These are phyloP conservation scores for Dichotomocladium elegans DNA, from an alignment of 371 early-diverging fungal genomes.

Conservation along the genomic window DNA sequence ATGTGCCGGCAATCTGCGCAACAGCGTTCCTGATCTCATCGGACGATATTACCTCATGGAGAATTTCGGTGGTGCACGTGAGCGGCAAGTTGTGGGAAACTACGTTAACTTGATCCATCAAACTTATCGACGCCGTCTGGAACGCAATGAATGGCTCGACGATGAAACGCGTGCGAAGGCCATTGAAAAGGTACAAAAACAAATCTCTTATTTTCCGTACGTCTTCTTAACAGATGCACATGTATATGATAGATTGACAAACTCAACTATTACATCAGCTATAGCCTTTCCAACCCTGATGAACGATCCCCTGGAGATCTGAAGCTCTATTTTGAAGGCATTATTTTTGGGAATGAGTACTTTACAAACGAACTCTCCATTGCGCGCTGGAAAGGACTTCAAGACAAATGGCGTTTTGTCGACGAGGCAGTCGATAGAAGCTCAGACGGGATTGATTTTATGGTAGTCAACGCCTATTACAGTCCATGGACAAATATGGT, in stretches of 20 bases:
- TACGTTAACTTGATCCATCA: constrained; percentile 31
- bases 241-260: too few species aligned
- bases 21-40: constrained; percentile 42
- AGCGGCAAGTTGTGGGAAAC: constrained; percentile 17
- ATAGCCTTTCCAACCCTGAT: constrained; percentile 45
- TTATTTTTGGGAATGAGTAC: too few species aligned
- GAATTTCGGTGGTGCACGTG: constrained; percentile 39
- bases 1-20: constrained; percentile 39
- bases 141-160: constrained; percentile 51
- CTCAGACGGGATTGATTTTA: too few species aligned
- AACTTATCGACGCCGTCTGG: constrained; percentile 33
- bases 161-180: constrained; percentile 41
- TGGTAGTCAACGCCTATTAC: too few species aligned
- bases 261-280: constrained; percentile 44
- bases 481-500: too few species aligned
- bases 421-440: too few species aligned
- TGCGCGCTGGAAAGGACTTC: too few species aligned
- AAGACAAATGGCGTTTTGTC: too few species aligned
- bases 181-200: constrained; percentile 46
- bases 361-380: too few species aligned
- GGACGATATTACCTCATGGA: constrained; percentile 54
- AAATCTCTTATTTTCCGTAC: too few species aligned
- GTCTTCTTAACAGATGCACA: too few species aligned
- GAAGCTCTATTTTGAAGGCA: constrained; percentile 37
- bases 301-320: constrained; percentile 39